These are phyloP conservation scores for Cercospora brassicicola DNA, from an alignment of 2,329 filamentous ascomycete genomes.

Conservation along the genomic window DNA sequence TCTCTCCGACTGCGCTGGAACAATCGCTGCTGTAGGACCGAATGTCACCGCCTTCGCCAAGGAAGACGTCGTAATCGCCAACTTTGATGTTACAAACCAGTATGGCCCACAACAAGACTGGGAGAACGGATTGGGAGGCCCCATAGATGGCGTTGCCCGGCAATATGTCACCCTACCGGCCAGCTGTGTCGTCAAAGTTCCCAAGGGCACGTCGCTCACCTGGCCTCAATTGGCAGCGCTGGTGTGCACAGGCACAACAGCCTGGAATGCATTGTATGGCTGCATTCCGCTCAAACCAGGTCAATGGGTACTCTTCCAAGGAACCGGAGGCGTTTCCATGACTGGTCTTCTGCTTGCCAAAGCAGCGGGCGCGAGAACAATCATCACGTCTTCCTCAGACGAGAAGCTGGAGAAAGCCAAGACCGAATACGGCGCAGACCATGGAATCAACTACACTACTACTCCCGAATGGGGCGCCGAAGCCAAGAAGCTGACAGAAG, in stretches of 20 bases:
- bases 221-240: constrained; percentile 27
- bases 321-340: constrained; percentile 48
- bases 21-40: constrained; percentile 53
- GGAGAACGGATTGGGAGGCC: constrained; percentile 56
- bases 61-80: constrained; percentile 63
- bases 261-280: constrained; percentile 32
- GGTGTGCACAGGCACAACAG: constrained; percentile 28
- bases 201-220: constrained; percentile 37
- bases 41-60: constrained; percentile 33
- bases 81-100: constrained; percentile 35
- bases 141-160: constrained; percentile 57
- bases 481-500: constrained; percentile 50
- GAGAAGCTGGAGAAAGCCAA: constrained; percentile 55
- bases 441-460: constrained; percentile 60
- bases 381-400: constrained; percentile 60
- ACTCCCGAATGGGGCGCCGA: constrained; percentile 59
- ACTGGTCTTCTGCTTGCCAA: constrained; percentile 34
- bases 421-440: constrained; percentile 56
- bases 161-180: constrained; percentile 61
- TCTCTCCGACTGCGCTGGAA: constrained; percentile 68
- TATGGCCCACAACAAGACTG: constrained; percentile 52
- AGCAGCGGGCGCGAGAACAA: constrained; percentile 44
- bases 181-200: constrained; percentile 54
- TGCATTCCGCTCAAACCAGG: constrained; percentile 27
- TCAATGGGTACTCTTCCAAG: constrained; percentile 32